Evolutionary conservation across 2,329 filamentous ascomycete genomes (phyloP).

Genomic region (Alternaria dauci): DNA sequence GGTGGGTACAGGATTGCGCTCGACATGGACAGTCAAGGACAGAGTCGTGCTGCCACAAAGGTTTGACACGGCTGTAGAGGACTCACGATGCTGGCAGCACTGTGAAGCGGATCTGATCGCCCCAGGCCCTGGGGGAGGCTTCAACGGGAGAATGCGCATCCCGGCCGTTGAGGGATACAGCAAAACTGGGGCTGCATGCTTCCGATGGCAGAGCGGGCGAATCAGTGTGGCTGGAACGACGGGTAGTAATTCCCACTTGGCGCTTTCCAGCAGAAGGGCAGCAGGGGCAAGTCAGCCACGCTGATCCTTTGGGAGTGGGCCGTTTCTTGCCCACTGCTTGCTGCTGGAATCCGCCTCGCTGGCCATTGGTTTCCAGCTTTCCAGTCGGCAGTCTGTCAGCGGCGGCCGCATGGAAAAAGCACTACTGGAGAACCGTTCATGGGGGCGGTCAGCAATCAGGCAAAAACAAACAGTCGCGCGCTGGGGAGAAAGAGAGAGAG

Average conservation of each 20-base stretch:
- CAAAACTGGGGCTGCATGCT: constrained; percentile 13
- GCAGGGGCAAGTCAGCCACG: constrained; percentile 18
- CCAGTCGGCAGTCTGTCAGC: constrained; percentile 20
- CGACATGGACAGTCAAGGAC: background rate
- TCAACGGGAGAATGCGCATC: constrained; percentile 22
- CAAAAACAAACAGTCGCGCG: background rate
- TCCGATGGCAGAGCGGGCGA: constrained; percentile 10
- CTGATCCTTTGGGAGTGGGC: constrained; percentile 19
- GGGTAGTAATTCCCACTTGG: constrained; percentile 17
- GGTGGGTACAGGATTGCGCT: background rate
- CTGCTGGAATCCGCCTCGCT: constrained; percentile 21
- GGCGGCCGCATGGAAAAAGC: constrained; percentile 15
- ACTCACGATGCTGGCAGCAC: constrained; percentile 6
- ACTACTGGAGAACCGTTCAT: constrained; percentile 11
- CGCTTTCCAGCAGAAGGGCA: constrained; percentile 15
- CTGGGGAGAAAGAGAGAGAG: constrained; percentile 1
- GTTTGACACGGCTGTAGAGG: background rate
- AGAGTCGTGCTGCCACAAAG: background rate
- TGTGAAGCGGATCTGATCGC: constrained; percentile 19
- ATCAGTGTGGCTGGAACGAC: constrained; percentile 16
- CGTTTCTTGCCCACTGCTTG: constrained; percentile 15
- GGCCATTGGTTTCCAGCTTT: constrained; percentile 32
- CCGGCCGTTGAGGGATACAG: constrained; percentile 9
- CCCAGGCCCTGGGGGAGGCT: constrained; percentile 3
- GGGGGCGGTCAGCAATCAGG: constrained; percentile 2